Evolutionary conservation across 1,284 basidiomycete species (phyloP).

Genomic region (Ceratobasidium sp.): DNA sequence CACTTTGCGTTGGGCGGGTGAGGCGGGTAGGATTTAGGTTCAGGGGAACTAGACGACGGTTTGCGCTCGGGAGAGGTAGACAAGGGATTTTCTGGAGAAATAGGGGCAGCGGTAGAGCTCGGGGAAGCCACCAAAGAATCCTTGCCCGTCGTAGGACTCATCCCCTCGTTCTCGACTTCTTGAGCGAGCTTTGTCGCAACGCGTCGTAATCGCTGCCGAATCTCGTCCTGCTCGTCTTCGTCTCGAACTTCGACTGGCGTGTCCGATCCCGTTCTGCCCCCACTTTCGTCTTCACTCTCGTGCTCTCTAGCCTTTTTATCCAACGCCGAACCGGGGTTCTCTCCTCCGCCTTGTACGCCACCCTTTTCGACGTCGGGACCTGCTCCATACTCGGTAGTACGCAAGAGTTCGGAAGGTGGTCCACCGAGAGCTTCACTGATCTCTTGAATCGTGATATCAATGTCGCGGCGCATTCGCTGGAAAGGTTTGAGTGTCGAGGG

Average conservation of each 20-base stretch:
- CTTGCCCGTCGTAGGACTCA: background rate
- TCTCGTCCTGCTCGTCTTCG: slow-evolving; percentile 47
- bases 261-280: background rate
- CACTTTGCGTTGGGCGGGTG: slow-evolving; percentile 11
- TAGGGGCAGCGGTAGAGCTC: slow-evolving; percentile 4
- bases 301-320: slow-evolving; percentile 3
- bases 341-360: background rate
- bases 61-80: no score
- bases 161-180: slow-evolving; percentile 48
- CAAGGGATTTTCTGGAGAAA: no score
- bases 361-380: slow-evolving; percentile 13
- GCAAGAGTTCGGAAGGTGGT: slow-evolving; percentile 32
- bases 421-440: slow-evolving; percentile 52
- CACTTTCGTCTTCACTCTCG: slow-evolving; percentile 2
- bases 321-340: slow-evolving; percentile 1
- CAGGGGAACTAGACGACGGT: no score
- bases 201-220: slow-evolving; percentile 20
- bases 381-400: slow-evolving; percentile 15
- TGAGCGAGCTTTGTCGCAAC: slow-evolving; percentile 49
- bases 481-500: slow-evolving; percentile 54
- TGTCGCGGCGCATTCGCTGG: slow-evolving; percentile 53
- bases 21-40: no score
- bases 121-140: background rate
- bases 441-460: slow-evolving; percentile 53
- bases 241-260: slow-evolving; percentile 27